Percentiles rank a stretch among this genome's conserved stretches.
These are phyloP conservation scores for Baudoinia panamericana DNA, from an alignment of 495 filamentous ascomycete species.

Conservation along the genomic window DNA sequence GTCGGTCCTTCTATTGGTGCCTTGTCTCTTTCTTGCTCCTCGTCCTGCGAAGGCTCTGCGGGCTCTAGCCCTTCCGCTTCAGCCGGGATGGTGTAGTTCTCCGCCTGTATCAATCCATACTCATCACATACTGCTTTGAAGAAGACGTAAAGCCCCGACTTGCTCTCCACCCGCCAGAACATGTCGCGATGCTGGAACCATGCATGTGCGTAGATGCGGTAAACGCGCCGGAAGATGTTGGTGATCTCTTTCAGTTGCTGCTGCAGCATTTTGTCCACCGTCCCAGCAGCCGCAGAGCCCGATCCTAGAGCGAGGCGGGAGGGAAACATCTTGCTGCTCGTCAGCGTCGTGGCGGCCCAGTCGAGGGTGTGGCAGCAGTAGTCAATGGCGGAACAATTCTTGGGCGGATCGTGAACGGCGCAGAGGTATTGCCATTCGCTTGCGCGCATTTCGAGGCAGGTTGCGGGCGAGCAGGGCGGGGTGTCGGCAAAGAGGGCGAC, in stretches of 20 bases:
- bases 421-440: constrained; percentile 98
- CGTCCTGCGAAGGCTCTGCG: constrained; percentile 23
- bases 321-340: constrained; percentile 81
- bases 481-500: constrained; percentile 82
- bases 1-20: constrained; percentile 3
- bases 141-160: constrained; percentile 79
- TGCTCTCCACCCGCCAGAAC: constrained; percentile 90
- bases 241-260: constrained; percentile 67
- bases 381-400: constrained; percentile 92
- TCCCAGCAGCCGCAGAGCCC: constrained; percentile 32
- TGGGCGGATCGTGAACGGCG: constrained; percentile 89
- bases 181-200: constrained; percentile 94
- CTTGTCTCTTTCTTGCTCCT: constrained; percentile 26
- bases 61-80: constrained; percentile 69
- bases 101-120: constrained; percentile 75
- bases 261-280: constrained; percentile 23
- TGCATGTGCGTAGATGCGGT: constrained; percentile 94
- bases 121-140: constrained; percentile 94
- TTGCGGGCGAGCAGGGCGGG: constrained; percentile 70
- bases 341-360: constrained; percentile 86
- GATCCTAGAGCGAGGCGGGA: constrained; percentile 64
- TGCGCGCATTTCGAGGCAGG: constrained; percentile 96
- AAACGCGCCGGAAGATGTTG: constrained; percentile 86
- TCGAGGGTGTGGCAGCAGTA: constrained; percentile 98
- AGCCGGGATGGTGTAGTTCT: constrained; percentile 87